phyloP scores from a whole-genome alignment of 176 grass and related monocot genomes.

The Cymbopogon citratus region DNA sequence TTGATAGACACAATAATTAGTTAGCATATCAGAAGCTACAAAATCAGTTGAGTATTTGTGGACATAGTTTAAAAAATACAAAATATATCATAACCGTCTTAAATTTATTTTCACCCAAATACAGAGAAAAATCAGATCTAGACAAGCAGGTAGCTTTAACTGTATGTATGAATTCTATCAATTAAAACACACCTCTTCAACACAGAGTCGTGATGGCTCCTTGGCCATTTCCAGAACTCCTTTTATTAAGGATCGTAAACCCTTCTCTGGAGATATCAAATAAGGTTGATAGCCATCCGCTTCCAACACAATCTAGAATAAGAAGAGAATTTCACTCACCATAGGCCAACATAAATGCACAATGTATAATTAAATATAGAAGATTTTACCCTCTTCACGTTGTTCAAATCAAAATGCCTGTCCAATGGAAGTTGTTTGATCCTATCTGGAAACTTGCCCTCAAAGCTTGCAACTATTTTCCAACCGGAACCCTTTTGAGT shows the following conservation, averaged over 20 bases:
- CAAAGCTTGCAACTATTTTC: slow-evolving; percentile 95
- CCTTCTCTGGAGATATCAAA: slow-evolving; percentile 93
- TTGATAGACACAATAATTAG: slow-evolving; percentile 16
- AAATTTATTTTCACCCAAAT: slow-evolving; percentile 24
- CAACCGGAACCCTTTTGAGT: slow-evolving; percentile 74
- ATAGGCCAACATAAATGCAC: slow-evolving; percentile 22
- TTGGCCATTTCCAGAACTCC: slow-evolving; percentile 91
- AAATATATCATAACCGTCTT: background rate
- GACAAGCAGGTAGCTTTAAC: background rate
- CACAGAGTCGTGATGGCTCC: slow-evolving; percentile 86
- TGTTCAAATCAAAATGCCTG: slow-evolving; percentile 89
- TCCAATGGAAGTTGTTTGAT: slow-evolving; percentile 91
- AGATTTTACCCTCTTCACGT: slow-evolving; percentile 82
- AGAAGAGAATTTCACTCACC: slow-evolving; percentile 24
- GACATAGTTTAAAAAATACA: slow-evolving; percentile 5
- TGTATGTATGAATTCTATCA: background rate
- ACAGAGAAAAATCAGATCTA: background rate
- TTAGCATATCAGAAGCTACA: slow-evolving; percentile 25
- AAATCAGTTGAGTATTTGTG: background rate
- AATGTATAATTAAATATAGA: slow-evolving; percentile 8
- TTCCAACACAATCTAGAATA: slow-evolving; percentile 85
- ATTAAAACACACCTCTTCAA: slow-evolving; percentile 60
- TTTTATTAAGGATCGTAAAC: slow-evolving; percentile 86
- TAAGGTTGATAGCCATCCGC: slow-evolving; percentile 96
- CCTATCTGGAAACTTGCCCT: slow-evolving; percentile 89